These are phyloP conservation scores for Aegle marmelos DNA, from an alignment of 345 rosid species.

Conservation along the genomic window DNA sequence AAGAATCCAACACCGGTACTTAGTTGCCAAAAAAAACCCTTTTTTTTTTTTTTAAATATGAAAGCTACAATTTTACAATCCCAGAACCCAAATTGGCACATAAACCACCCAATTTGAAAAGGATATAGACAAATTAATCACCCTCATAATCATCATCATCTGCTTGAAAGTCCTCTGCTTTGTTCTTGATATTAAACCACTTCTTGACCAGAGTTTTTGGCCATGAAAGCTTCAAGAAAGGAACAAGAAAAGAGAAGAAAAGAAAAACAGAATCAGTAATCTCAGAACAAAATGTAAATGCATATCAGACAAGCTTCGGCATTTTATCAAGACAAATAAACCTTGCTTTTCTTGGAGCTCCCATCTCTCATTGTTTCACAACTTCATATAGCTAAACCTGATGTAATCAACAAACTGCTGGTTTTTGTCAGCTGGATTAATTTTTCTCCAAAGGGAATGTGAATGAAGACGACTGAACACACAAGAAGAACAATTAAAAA, in stretches of 20 bases:
- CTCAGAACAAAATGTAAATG: conserved; percentile 13
- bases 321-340: conserved; percentile 38
- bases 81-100: conserved; percentile 9
- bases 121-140: conserved; percentile 18
- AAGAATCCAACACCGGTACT: conserved; percentile 23
- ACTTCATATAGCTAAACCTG: conserved; percentile 45
- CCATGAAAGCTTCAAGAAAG: conserved; percentile 73
- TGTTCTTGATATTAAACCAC: conserved; percentile 88
- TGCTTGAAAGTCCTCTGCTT: conserved; percentile 79
- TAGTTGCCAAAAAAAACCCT: conserved; percentile 14
- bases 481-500: not conserved
- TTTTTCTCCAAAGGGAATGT: conserved; percentile 16
- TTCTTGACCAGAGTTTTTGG: conserved; percentile 93
- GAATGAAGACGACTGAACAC: not conserved
- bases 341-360: conserved; percentile 82
- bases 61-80: conserved; percentile 18
- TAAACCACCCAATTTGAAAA: conserved; percentile 5
- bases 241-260: not conserved
- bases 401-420: conserved; percentile 9
- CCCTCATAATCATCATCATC: conserved; percentile 57
- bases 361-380: conserved; percentile 80
- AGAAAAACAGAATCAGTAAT: conserved; percentile 15
- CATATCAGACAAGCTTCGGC: conserved; percentile 9
- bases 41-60: not conserved
- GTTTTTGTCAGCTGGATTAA: conserved; percentile 5